Base-by-base conservation (phyloP, 139 green algal genomes). In the Coccomyxa sp. region DNA sequence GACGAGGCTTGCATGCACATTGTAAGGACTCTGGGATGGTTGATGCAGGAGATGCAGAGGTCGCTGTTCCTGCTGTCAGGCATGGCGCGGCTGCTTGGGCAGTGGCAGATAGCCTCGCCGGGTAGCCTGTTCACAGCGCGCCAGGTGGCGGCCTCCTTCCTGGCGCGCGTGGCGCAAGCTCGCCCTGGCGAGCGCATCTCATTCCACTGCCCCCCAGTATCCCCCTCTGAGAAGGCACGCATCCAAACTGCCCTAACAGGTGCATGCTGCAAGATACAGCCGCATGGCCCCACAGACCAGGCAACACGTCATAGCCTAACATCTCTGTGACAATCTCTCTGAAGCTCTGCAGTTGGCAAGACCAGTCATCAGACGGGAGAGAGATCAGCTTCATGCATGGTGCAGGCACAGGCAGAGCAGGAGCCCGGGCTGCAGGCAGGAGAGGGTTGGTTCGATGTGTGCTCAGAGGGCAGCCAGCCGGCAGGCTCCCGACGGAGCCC, bases 31-130 rank as follows among this genome's bases (percentile, higher is more conserved):
- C 9, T 54, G 64, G 24, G 64, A 16, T 33, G 64, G 10, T 72
- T 2, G 31, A 16, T 68, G 68, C 77, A 85, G 77, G 81, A 88
- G 36, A 34, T 74, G 22, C 77, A 78, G 78, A 58, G 73, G 27
- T 27, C 75, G 4, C 39, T 83, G 16, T 87, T 82, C 64, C 74
- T 88, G 38, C 70, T 88, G 34, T 77, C 40, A 24, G 75, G 50
- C 7, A 34, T 87, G 55, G 69, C 81, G 0, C 54, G 54, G 10
- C 41, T 81, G 31, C n/a, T 69, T 18, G 84, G 84, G 14, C 33
- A 79, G 74, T 88, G 81, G 81, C 77, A 75, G 18, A 29, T 83
- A 6, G 40, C 77, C 44, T 55, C 84, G 37, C 84, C 84, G 22
- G n/a, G 77, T 44, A 64, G 55, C 0, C 72, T 87, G 34, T 54